Evolutionary conservation across 768 basidiomycete genomes (phyloP), one percentile per base, ranked within the genome.

Genomic region (Pleurotus eryngii): DNA sequence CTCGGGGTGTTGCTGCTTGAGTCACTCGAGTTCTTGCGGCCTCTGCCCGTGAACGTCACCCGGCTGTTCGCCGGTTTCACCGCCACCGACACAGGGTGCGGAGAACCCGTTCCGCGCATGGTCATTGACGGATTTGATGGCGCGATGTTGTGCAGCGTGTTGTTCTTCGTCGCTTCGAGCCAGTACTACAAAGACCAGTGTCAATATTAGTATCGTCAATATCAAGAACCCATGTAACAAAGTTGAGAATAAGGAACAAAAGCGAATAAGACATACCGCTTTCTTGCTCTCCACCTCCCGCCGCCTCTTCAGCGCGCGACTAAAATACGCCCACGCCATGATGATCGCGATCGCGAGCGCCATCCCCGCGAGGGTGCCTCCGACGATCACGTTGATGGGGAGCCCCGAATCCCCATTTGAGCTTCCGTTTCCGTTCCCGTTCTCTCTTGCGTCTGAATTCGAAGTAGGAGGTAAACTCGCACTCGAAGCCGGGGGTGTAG

Each of bases 341-440:
- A 76, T 74, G 4, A 72, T 65, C 5, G 69, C 63, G 15, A 83
- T 56, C 4, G 80, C 82, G 9, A 85, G 69, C 6, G 75, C 51
- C 27, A 75, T 71, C 18, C 84, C 84, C 0, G 71, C 83, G 2
- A 65, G 71, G 0, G 74, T 68, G 7, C 83, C 83, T 5, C 82
- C 82, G 5, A 71, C 79, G 59, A 85, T 79, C 9, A 80, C 77
- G 9, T 65, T 76, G 8, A 84, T 64, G 6, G 83, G 83, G 5
- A 83, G 60, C 61, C 30, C 51, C 55, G 38, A 60, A 24, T 22
- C 57, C 50, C 39, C 62, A 49, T 18, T 35, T 11, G 42, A 6
- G n/a, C 2, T 4, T 26, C 24, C 24, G 5, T 26, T 24, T 4
- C 22, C 22, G 22, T 22, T 24, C 5, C 24, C 24, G 24, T 4